Evolutionary conservation across 2,329 filamentous ascomycete species (phyloP).

Genomic region (Aspergillus niger): DNA sequence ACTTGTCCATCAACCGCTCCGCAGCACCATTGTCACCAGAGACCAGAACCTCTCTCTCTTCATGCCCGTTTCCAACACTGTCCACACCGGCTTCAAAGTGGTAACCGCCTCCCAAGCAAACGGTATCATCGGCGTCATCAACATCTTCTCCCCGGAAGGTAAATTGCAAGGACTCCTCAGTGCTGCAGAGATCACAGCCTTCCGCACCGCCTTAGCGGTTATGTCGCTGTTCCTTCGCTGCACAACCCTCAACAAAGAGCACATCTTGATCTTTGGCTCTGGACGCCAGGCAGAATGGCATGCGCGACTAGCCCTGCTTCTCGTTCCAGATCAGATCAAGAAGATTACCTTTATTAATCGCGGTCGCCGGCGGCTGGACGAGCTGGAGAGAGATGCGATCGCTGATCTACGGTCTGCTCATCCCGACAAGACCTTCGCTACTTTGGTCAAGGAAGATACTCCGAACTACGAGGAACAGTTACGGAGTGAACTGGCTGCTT

Average conservation of each 20-base stretch:
- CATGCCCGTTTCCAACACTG: slow-evolving; percentile 69
- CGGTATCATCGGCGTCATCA: slow-evolving; percentile 66
- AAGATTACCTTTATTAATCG: slow-evolving; percentile 79
- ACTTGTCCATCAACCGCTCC: slow-evolving; percentile 47
- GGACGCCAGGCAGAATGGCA: slow-evolving; percentile 56
- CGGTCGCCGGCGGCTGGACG: slow-evolving; percentile 59
- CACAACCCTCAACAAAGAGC: slow-evolving; percentile 28
- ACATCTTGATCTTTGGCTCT: slow-evolving; percentile 51
- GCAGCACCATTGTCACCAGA: slow-evolving; percentile 44
- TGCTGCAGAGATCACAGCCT: slow-evolving; percentile 74
- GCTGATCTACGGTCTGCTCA: slow-evolving; percentile 38
- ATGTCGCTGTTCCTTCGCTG: slow-evolving; percentile 63
- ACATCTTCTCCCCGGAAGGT: slow-evolving; percentile 66
- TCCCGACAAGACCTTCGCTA: slow-evolving; percentile 35
- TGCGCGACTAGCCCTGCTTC: slow-evolving; percentile 53
- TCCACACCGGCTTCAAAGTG: slow-evolving; percentile 70
- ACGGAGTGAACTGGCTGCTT: slow-evolving; percentile 30
- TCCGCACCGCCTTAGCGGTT: slow-evolving; percentile 74
- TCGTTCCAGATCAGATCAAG: slow-evolving; percentile 47
- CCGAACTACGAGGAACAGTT: slow-evolving; percentile 46
- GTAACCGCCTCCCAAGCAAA: slow-evolving; percentile 55
- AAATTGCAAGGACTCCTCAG: slow-evolving; percentile 68
- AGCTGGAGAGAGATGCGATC: slow-evolving; percentile 36
- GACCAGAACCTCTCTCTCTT: slow-evolving; percentile 63
- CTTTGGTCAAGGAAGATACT: slow-evolving; percentile 64